Evolutionary conservation across 495 filamentous ascomycete species (phyloP).

Genomic region (Penicillium maclennaniae): DNA sequence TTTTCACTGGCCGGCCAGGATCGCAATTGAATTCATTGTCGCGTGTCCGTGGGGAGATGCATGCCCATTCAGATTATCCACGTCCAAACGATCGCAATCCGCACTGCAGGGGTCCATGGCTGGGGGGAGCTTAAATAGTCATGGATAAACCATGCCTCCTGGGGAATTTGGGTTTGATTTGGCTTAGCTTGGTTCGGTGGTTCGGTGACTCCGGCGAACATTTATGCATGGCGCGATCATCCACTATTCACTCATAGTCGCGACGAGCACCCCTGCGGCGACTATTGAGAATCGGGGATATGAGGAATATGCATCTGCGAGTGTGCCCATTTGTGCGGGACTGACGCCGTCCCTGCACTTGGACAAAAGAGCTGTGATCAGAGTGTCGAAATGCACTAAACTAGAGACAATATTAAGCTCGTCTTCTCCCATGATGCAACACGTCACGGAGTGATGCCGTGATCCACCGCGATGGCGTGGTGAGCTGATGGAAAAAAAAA

Average conservation of each 20-base stretch:
- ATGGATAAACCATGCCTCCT: background rate
- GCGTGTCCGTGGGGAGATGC: background rate
- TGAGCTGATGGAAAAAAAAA: background rate
- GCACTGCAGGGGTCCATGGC: conserved; percentile 2
- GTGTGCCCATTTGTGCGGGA: background rate
- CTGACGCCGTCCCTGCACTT: background rate
- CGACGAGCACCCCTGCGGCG: background rate
- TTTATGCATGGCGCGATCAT: conserved; percentile 2
- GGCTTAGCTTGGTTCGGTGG: too few relatives aligned
- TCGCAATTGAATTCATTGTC: background rate
- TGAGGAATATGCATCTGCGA: background rate
- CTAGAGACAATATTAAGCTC: conserved; percentile 3
- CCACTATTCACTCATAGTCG: background rate
- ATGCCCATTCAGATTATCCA: background rate
- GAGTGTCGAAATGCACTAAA: background rate
- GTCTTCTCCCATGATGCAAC: conserved; percentile 2
- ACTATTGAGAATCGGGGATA: background rate
- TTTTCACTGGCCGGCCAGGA: background rate
- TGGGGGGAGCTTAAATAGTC: conserved; percentile 1
- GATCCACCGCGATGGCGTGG: conserved; percentile 2
- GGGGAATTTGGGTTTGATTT: conserved; percentile 6
- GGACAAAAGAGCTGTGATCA: background rate
- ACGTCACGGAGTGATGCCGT: conserved; percentile 8
- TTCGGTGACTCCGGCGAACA: background rate
- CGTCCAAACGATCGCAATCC: conserved; percentile 4